phyloP scores from a whole-genome alignment of 495 filamentous ascomycete species.

The Aspergillus funiculosus region DNA sequence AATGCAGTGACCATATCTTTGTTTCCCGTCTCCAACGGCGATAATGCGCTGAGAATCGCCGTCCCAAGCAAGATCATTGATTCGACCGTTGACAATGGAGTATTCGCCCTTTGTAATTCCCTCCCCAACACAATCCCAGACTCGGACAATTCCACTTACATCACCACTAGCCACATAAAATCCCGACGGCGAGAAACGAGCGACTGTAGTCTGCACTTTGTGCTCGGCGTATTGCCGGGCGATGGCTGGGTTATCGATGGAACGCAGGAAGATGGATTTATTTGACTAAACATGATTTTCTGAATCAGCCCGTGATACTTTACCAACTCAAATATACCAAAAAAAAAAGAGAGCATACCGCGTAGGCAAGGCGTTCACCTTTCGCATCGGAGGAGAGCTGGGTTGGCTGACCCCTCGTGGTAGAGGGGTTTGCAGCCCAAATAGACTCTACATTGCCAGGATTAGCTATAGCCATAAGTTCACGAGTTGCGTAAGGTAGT shows the following conservation, averaged over 20 bases:
- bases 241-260: constrained; percentile 78
- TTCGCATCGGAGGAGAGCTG: constrained; percentile 85
- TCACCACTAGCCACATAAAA: constrained; percentile 96
- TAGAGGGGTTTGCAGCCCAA: constrained; percentile 73
- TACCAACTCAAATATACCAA: neutral
- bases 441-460: constrained; percentile 50
- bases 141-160: constrained; percentile 70
- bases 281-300: constrained; percentile 57
- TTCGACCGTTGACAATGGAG: constrained; percentile 85
- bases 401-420: constrained; percentile 80
- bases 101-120: constrained; percentile 73
- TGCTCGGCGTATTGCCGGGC: constrained; percentile 87
- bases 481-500: neutral
- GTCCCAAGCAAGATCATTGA: constrained; percentile 96
- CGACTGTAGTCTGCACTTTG: constrained; percentile 81
- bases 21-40: constrained; percentile 90
- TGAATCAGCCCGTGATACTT: constrained; percentile 18
- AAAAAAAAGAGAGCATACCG: constrained; percentile 51
- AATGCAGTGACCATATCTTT: constrained; percentile 89
- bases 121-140: constrained; percentile 72
- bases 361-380: constrained; percentile 89
- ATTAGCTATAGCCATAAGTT: neutral
- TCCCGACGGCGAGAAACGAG: constrained; percentile 89
- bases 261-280: constrained; percentile 92
- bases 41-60: constrained; percentile 95